Evolutionary conservation across 1,284 basidiomycete species (phyloP).

Genomic region (Meripilus lineatus): DNA sequence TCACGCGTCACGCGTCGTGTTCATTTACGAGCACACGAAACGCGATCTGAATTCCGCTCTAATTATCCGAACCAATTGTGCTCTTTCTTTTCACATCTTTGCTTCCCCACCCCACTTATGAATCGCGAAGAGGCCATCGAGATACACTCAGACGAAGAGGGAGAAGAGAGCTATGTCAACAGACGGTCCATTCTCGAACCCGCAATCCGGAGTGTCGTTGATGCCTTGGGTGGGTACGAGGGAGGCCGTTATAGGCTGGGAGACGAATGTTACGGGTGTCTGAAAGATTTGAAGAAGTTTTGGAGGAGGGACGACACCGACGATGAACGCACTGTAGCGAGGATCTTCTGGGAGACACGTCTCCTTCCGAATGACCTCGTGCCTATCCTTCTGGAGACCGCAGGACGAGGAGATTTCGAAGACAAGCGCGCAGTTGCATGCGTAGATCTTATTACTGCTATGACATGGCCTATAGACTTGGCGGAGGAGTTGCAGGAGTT

Average conservation of each 20-base stretch:
- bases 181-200: slow-evolving; percentile 56
- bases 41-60: too few species aligned
- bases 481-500: slow-evolving; percentile 89
- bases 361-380: slow-evolving; percentile 80
- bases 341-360: slow-evolving; percentile 82
- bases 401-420: slow-evolving; percentile 70
- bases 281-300: slow-evolving; percentile 90
- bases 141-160: slow-evolving; percentile 31
- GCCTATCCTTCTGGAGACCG: slow-evolving; percentile 77
- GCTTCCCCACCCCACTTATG: too few species aligned
- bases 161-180: slow-evolving; percentile 28
- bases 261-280: slow-evolving; percentile 78
- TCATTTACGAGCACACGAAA: too few species aligned
- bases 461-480: slow-evolving; percentile 97
- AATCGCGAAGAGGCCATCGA: slow-evolving; percentile 31
- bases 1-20: too few species aligned
- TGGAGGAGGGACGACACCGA: slow-evolving; percentile 95
- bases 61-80: too few species aligned
- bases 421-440: slow-evolving; percentile 84
- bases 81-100: too few species aligned
- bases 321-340: slow-evolving; percentile 89
- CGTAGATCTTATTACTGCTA: slow-evolving; percentile 85
- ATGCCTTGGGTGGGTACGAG: slow-evolving; percentile 70
- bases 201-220: slow-evolving; percentile 65
- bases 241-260: slow-evolving; percentile 75